These are phyloP conservation scores for Auriculariales sp. DNA, from an alignment of 768 basidiomycete genomes.

Conservation along the genomic window DNA sequence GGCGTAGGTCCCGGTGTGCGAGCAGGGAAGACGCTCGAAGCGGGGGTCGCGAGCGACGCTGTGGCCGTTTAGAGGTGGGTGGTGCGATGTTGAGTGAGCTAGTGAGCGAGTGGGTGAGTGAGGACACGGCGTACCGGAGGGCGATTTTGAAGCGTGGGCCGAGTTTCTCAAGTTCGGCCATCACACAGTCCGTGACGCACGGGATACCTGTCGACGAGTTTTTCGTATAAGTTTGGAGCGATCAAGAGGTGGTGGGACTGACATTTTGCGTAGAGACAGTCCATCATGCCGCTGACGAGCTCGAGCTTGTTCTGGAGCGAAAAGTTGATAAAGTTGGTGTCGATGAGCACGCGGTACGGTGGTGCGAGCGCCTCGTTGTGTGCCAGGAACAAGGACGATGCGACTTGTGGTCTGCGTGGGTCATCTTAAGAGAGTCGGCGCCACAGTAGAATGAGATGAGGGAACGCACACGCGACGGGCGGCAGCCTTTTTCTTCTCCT, in stretches of 20 bases:
- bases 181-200: conserved; percentile 97
- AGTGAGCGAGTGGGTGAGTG: not conserved
- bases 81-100: not conserved
- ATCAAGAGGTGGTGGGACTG: conserved; percentile 12
- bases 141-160: conserved; percentile 93
- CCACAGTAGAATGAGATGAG: conserved; percentile 1
- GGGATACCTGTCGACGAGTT: conserved; percentile 59
- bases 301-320: conserved; percentile 96
- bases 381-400: conserved; percentile 86
- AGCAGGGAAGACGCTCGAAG: conserved; percentile 86
- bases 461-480: conserved; percentile 61
- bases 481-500: conserved; percentile 63
- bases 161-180: conserved; percentile 96
- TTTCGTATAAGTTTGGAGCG: not conserved
- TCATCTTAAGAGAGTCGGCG: not conserved
- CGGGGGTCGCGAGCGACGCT: conserved; percentile 95
- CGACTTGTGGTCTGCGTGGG: conserved; percentile 51
- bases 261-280: conserved; percentile 97
- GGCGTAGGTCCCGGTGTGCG: conserved; percentile 93
- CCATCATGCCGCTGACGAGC: conserved; percentile 97
- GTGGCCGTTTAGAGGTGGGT: conserved; percentile 4
- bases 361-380: conserved; percentile 95
- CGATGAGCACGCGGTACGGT: conserved; percentile 92
- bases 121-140: conserved; percentile 46
- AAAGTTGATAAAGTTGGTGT: conserved; percentile 99